Evolutionary conservation across 768 basidiomycete genomes (phyloP), one percentile per base, ranked within the genome.

Genomic region (Dentipellis fragilis): DNA sequence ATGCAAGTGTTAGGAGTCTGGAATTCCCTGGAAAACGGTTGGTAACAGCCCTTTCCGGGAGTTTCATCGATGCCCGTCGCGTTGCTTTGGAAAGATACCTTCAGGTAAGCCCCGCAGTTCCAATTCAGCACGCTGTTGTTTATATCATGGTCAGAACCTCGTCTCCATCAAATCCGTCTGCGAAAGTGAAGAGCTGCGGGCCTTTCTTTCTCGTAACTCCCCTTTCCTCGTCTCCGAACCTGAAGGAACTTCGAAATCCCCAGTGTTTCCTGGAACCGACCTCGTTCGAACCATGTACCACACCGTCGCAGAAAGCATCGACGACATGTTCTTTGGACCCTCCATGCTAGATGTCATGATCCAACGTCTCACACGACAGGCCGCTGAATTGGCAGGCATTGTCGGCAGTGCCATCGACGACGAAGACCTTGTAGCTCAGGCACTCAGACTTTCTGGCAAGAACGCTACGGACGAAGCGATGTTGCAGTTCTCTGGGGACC

Each of bases 261-360:
- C 73, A 5, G 68, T 72, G 0, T 84, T 86, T 63, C 82, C 85
- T 17, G 85, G 86, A 7, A 81, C 81, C 12, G 84, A 83, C 55
- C 76, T 96, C 38, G 89, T 97, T 53, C 85, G 85, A 54, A 87
- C 84, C 21, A 80, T 99, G 56, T 98, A 95, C 66, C 84, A 87
- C 34, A 90, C 92, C 22, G 89, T 99, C 48, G 82, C 95, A 5
- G 89, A 91, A 59, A 93, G 93, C 67, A 85, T 98, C 63, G 96
- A 99, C 68, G 96, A 98, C 68, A 91, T 96, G 80, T 86, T 95
- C 70, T 92, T 95, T 61, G 93, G 91, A 2, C 94, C 89, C 2
- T 93, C 92, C 0, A 93, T 96, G 91, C 71, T 97, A 46, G 93
- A 97, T 66, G 87, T 94, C 47, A 89, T 95, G 79, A 90, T 95